Conservation (phyloP, 139 green algal genomes). For the Chlamydomonas sphaeroides region DNA sequence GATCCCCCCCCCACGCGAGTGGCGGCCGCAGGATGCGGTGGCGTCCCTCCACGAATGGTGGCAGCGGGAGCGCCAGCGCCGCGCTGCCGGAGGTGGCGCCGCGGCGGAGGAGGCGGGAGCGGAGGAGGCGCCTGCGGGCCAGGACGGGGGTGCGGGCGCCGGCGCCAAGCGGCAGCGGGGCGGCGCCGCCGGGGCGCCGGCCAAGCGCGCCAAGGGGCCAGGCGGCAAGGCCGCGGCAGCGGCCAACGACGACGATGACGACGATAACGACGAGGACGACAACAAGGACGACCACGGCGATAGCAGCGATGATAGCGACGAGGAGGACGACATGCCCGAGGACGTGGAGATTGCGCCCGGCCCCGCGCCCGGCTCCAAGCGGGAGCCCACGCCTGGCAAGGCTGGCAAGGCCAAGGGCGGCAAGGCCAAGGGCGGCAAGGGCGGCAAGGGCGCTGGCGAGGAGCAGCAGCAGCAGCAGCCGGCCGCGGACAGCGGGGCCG, state of each 20-base stretch:
- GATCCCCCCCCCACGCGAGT: background rate
- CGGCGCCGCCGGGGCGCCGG: no score
- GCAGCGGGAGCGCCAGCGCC: no score
- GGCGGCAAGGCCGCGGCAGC: background rate
- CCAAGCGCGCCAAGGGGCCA: background rate
- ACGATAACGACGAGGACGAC: background rate
- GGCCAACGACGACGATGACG: no score
- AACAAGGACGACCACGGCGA: background rate
- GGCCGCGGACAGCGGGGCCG: background rate
- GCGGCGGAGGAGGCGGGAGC: background rate
- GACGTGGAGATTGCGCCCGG: slow-evolving; percentile 9
- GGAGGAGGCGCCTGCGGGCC: background rate
- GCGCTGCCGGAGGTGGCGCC: no score
- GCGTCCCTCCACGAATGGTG: no score
- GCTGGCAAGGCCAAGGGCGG: no score
- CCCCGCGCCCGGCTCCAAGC: background rate
- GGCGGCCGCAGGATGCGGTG: background rate
- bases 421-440: background rate
- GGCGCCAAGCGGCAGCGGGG: background rate
- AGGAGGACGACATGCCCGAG: slow-evolving; percentile 5
- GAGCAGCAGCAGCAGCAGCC: background rate
- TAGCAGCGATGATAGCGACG: background rate
- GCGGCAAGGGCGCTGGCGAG: background rate
- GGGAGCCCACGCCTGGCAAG: background rate
- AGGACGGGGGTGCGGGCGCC: no score